Evolutionary conservation across 371 early-diverging fungal species (phyloP).

Genomic region (Circinella minor): DNA sequence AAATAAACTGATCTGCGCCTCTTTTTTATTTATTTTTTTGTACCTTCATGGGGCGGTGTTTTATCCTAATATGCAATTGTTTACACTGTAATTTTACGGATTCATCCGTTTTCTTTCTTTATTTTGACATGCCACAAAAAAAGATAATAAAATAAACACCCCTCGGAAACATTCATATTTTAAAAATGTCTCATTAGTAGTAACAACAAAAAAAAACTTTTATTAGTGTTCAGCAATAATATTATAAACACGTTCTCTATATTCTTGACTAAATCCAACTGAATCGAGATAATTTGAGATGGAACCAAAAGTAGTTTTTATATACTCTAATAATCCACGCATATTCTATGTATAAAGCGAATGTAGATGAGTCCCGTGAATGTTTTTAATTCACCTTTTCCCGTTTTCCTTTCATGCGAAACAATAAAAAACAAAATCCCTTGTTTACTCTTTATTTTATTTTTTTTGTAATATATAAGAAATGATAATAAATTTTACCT

Average conservation of each 20-base stretch:
- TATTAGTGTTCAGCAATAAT: conserved; percentile 23
- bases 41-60: no score
- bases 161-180: not conserved
- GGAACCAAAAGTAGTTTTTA: conserved; percentile 40
- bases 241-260: conserved; percentile 39
- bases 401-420: no score
- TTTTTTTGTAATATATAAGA: not conserved
- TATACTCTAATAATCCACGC: conserved; percentile 31
- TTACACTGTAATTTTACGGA: not conserved
- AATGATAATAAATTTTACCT: conserved; percentile 32
- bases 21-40: no score
- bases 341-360: conserved; percentile 29
- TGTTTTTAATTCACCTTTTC: no score
- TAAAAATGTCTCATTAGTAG: no score
- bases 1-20: no score
- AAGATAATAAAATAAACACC: not conserved
- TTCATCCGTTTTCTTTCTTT: not conserved
- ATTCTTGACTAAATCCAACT: conserved; percentile 37
- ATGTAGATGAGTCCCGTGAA: no score
- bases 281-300: conserved; percentile 32
- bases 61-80: no score
- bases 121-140: conserved; percentile 8
- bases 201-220: no score
- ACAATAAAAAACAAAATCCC: no score
- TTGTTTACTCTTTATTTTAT: not conserved